Evolutionary conservation across 495 filamentous ascomycete species (phyloP).

Genomic region (Durotheca rogersii): DNA sequence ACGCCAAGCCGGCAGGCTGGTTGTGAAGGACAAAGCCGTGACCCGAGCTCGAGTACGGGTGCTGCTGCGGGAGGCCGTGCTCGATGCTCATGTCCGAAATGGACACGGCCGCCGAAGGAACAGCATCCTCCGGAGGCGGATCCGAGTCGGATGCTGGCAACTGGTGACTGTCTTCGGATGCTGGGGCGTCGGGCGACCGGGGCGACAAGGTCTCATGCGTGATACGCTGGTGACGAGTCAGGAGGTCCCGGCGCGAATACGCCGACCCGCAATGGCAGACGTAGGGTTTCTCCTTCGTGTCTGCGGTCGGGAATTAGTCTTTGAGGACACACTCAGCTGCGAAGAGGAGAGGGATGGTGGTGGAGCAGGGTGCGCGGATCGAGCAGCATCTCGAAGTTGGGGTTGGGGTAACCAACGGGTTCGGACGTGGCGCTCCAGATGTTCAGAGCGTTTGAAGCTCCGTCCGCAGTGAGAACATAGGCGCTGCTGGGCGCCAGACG

Average conservation of each 20-base stretch:
- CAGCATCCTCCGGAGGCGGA: slow-evolving; percentile 27
- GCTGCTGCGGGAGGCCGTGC: slow-evolving; percentile 23
- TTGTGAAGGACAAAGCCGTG: slow-evolving; percentile 29
- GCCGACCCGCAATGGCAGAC: slow-evolving; percentile 56
- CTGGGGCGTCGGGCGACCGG: slow-evolving; percentile 34
- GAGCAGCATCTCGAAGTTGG: slow-evolving; percentile 31
- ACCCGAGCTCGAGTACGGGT: slow-evolving; percentile 26
- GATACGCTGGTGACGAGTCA: slow-evolving; percentile 54
- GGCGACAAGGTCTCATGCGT: slow-evolving; percentile 36
- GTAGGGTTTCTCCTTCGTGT: slow-evolving; percentile 58
- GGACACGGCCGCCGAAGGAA: slow-evolving; percentile 12
- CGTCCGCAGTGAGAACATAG: slow-evolving; percentile 38
- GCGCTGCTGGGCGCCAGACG: slow-evolving; percentile 34
- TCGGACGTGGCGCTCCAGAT: slow-evolving; percentile 56
- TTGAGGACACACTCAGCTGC: not conserved
- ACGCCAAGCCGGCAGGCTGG: slow-evolving; percentile 25
- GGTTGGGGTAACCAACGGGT: slow-evolving; percentile 48
- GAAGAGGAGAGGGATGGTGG: not conserved
- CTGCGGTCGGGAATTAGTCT: slow-evolving; percentile 35
- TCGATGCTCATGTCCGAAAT: slow-evolving; percentile 29
- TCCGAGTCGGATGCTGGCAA: slow-evolving; percentile 31
- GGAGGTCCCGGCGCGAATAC: slow-evolving; percentile 54
- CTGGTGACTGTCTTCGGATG: slow-evolving; percentile 35
- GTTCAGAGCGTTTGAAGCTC: slow-evolving; percentile 45
- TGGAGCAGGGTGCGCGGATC: slow-evolving; percentile 24